These are phyloP conservation scores for rapeseed (Brassica napus) DNA, from an alignment of 345 rosid species.

Conservation along the genomic window Da-Ae NC_063442.1:16601501-16602000, in stretches of 20 bases:
- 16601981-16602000: not conserved
- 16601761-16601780: not conserved
- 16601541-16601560: not conserved
- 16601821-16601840: not conserved
- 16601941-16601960: not conserved
- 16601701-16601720: not conserved
- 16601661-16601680: not conserved
- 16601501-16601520: too few relatives aligned
- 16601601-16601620: not conserved
- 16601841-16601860: not conserved
- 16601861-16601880: not conserved
- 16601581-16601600: too few relatives aligned
- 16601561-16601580: not conserved
- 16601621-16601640: not conserved
- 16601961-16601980: not conserved
- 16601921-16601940: not conserved
- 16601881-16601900: not conserved
- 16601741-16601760: not conserved
- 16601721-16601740: not conserved
- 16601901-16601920: not conserved
- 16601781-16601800: not conserved
- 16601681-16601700: not conserved
- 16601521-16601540: not conserved
- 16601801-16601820: not conserved
- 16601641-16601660: not conserved